Evolutionary conservation across 2,329 filamentous ascomycete genomes (phyloP).

Genomic region (Onygena corvina): DNA sequence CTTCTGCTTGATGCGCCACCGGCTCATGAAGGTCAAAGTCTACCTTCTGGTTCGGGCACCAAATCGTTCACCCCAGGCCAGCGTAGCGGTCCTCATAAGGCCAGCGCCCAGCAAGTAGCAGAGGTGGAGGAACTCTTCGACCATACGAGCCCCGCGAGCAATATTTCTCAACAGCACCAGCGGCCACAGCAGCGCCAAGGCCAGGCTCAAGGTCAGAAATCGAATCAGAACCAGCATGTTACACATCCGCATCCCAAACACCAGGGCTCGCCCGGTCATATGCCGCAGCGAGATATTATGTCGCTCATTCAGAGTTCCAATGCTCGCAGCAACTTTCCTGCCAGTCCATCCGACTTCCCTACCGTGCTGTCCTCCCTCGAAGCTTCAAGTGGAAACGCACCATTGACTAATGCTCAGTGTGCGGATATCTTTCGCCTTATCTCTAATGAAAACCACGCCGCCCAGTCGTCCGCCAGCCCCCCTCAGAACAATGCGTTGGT

Average conservation of each 20-base stretch:
- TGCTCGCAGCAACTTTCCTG: conserved; percentile 31
- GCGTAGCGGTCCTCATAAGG: conserved; percentile 17
- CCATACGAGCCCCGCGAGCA: conserved; percentile 22
- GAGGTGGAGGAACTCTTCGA: conserved; percentile 36
- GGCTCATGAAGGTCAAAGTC: conserved; percentile 13
- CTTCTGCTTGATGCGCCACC: conserved; percentile 38
- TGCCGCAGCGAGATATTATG: conserved; percentile 37
- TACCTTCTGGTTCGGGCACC: conserved; percentile 27
- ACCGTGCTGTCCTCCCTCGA: conserved; percentile 36
- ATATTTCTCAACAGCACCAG: not conserved
- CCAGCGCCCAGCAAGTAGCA: conserved; percentile 18
- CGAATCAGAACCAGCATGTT: not conserved
- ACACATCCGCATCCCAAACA: conserved; percentile 10
- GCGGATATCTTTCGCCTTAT: conserved; percentile 39
- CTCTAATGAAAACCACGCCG: conserved; percentile 35
- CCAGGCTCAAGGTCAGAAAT: not conserved
- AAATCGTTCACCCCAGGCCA: conserved; percentile 23
- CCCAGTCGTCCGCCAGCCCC: conserved; percentile 26
- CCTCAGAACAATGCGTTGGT: conserved; percentile 45
- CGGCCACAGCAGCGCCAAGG: conserved; percentile 7
- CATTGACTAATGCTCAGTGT: conserved; percentile 35
- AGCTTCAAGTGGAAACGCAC: conserved; percentile 31
- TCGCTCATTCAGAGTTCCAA: conserved; percentile 39
- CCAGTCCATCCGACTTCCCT: conserved; percentile 33
- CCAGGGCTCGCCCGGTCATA: conserved; percentile 10